These are phyloP conservation scores for Beauveria caledonica DNA, from an alignment of 2,329 filamentous ascomycete species.

Conservation along the genomic window DNA sequence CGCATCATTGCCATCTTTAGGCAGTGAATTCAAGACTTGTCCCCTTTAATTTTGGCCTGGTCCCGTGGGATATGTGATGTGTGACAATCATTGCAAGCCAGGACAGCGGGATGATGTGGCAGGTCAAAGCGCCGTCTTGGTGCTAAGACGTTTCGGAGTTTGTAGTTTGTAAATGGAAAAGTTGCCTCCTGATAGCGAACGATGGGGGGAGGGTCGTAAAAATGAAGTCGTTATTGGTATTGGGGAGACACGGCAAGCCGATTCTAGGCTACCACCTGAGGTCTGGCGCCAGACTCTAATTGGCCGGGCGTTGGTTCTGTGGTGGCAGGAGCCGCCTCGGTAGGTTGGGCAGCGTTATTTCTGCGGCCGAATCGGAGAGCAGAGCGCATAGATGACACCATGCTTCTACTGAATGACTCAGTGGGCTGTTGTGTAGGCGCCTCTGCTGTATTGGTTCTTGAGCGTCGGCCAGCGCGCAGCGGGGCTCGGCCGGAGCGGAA, in stretches of 20 bases:
- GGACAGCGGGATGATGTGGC: not conserved
- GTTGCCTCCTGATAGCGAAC: not conserved
- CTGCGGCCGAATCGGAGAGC: slow-evolving; percentile 25
- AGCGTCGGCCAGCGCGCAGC: not conserved
- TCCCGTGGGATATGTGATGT: not conserved
- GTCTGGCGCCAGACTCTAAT: slow-evolving; percentile 33
- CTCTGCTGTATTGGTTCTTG: not conserved
- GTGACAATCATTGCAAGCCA: not conserved
- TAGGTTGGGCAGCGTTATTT: slow-evolving; percentile 16
- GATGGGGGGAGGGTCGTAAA: not conserved
- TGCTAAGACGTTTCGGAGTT: not conserved
- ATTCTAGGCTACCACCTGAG: not conserved
- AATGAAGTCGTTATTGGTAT: not conserved
- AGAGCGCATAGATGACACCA: slow-evolving; percentile 25
- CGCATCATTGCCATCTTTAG: not conserved
- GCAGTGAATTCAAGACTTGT: not conserved
- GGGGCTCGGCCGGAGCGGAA: slow-evolving; percentile 18
- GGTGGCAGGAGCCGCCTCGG: slow-evolving; percentile 14
- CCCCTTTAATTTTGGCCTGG: not conserved
- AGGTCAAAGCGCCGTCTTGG: not conserved
- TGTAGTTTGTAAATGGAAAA: not conserved
- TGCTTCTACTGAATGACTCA: slow-evolving; percentile 16
- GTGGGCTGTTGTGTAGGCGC: slow-evolving; percentile 7
- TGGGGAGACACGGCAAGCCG: not conserved
- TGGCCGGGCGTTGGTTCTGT: slow-evolving; percentile 35